Percentiles rank a stretch among this genome's conserved stretches.
Evolutionary conservation across 495 filamentous ascomycete genomes (phyloP).

Genomic region (Glonium stellatum): DNA sequence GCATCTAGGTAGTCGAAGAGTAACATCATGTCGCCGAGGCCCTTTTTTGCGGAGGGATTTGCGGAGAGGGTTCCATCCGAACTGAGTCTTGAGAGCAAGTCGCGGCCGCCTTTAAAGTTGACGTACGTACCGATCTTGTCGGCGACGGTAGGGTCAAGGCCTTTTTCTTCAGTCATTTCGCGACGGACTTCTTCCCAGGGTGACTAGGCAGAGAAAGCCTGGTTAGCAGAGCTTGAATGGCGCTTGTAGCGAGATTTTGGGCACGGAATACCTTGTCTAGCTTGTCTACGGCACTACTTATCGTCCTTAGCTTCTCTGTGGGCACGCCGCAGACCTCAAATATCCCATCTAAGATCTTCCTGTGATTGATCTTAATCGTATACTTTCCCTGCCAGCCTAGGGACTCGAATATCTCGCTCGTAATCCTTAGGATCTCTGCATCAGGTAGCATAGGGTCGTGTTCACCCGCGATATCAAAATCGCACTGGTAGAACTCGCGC

Average conservation of each 20-base stretch:
- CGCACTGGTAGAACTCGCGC: slow-evolving; percentile 97
- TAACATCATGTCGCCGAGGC: slow-evolving; percentile 72
- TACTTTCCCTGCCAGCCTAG: slow-evolving; percentile 65
- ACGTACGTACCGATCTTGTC: slow-evolving; percentile 84
- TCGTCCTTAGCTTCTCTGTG: slow-evolving; percentile 72
- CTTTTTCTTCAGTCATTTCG: slow-evolving; percentile 92
- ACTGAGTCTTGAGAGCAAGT: slow-evolving; percentile 57
- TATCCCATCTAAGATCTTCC: slow-evolving; percentile 88
- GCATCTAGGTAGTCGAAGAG: slow-evolving; percentile 77
- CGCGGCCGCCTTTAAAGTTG: slow-evolving; percentile 56
- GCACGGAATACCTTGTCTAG: slow-evolving; percentile 58
- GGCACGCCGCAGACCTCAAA: slow-evolving; percentile 90
- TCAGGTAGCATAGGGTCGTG: slow-evolving; percentile 95
- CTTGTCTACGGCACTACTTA: slow-evolving; percentile 91
- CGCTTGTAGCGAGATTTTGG: not conserved
- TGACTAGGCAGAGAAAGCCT: slow-evolving; percentile 18
- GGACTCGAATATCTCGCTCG: slow-evolving; percentile 78
- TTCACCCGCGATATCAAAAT: slow-evolving; percentile 88
- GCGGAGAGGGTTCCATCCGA: slow-evolving; percentile 54
- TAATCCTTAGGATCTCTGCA: slow-evolving; percentile 82
- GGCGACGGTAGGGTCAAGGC: slow-evolving; percentile 62
- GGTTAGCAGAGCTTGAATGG: not conserved
- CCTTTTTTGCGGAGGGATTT: slow-evolving; percentile 67
- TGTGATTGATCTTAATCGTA: slow-evolving; percentile 92
- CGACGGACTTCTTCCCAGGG: slow-evolving; percentile 84